Conservation (phyloP, 1,284 basidiomycete genomes). For the Termitomyces sp. region DNA sequence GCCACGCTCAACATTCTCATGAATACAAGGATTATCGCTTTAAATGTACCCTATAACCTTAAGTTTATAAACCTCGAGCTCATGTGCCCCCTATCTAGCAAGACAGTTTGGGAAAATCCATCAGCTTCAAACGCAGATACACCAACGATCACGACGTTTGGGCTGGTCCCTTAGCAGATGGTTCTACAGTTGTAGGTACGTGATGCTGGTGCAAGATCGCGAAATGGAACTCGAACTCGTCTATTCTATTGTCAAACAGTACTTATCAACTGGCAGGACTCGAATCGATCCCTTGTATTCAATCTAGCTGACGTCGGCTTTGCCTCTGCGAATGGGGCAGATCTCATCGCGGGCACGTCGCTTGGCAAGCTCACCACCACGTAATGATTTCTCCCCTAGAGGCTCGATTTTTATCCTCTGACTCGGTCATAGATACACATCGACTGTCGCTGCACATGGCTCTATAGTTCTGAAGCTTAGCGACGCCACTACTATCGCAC, state of each 20-base stretch:
- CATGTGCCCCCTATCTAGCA: conserved; percentile 30
- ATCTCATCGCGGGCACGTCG: conserved; percentile 36
- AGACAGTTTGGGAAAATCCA: conserved; percentile 44
- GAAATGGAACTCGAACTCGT: not conserved
- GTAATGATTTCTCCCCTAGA: conserved; percentile 21
- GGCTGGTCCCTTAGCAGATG: conserved; percentile 45
- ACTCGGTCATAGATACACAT: conserved; percentile 28
- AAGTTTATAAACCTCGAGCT: not conserved
- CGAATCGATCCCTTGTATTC: conserved; percentile 35
- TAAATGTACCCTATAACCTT: conserved; percentile 32
- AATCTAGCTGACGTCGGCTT: conserved; percentile 39
- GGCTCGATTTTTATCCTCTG: conserved; percentile 6
- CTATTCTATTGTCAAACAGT: conserved; percentile 24
- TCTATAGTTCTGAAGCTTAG: conserved; percentile 37
- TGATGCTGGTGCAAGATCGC: not conserved
- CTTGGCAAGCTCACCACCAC: conserved; percentile 35
- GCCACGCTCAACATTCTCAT: conserved; percentile 35
- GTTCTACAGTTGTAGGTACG: conserved; percentile 42
- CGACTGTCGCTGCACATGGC: conserved; percentile 37
- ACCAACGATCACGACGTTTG: conserved; percentile 47
- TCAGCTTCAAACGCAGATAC: conserved; percentile 44
- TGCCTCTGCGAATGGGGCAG: conserved; percentile 34
- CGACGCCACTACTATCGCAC: conserved; percentile 22
- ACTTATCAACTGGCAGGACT: conserved; percentile 39
- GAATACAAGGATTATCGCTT: conserved; percentile 37